Conservation (phyloP, 768 basidiomycete genomes). For the Leccinum barrowsii region DNA sequence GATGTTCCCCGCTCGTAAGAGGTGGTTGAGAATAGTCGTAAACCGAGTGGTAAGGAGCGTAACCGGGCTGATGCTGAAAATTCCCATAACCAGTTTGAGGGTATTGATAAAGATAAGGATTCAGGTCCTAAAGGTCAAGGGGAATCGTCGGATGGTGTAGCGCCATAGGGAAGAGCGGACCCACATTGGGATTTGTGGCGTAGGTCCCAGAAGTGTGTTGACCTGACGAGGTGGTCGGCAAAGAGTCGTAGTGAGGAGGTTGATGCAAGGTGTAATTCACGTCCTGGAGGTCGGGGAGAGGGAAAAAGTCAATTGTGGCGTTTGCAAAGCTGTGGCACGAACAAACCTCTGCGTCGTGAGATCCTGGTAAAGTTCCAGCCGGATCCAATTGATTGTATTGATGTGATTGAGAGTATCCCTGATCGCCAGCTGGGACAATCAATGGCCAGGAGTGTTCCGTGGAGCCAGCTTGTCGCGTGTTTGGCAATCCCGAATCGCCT, state of each 20-base stretch:
- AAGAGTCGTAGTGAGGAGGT: not conserved
- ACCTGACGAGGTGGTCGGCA: not conserved
- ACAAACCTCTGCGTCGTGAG: conserved; percentile 6
- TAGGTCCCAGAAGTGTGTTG: not conserved
- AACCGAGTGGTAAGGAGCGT: not conserved
- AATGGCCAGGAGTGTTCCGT: conserved; percentile 3
- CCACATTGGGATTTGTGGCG: conserved; percentile 10
- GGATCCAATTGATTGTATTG: not conserved
- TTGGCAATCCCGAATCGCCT: conserved; percentile 1
- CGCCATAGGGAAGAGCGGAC: not conserved
- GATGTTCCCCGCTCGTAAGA: not conserved
- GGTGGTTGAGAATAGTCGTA: not conserved
- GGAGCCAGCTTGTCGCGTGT: not conserved
- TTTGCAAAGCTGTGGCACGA: conserved; percentile 3
- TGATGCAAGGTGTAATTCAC: not conserved
- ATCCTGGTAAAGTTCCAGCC: not conserved
- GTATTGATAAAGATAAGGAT: not conserved
- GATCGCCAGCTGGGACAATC: not conserved
- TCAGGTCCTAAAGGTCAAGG: conserved; percentile 5
- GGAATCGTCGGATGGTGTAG: not conserved
- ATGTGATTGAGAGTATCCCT: conserved; percentile 1
- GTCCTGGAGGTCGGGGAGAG: conserved; percentile 8
- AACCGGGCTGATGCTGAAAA: not conserved
- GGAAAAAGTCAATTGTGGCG: not conserved
- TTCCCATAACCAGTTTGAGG: not conserved